Evolutionary conservation across 345 rosid species (phyloP).

Genomic region (Viola odorata): DNA sequence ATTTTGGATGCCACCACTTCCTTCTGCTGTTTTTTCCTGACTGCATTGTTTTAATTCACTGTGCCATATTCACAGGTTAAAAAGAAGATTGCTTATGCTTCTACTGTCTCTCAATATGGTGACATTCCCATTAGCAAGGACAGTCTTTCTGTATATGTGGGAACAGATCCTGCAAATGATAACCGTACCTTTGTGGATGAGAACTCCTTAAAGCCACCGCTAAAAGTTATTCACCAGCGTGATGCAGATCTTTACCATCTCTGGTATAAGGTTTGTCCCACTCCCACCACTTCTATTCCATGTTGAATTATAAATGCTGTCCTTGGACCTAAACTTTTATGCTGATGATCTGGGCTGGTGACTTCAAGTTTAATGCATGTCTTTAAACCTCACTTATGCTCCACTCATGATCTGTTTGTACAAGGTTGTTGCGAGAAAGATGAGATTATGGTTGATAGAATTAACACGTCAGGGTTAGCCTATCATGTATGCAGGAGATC

Average conservation of each 20-base stretch:
- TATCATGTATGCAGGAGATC: no score
- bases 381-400: not conserved
- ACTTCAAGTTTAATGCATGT: not conserved
- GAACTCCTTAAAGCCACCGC: no score
- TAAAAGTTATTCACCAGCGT: not conserved
- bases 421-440: not conserved
- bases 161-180: no score
- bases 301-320: not conserved
- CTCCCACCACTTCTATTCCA: not conserved
- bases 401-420: not conserved
- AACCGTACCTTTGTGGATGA: no score
- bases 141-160: no score
- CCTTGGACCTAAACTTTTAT: not conserved
- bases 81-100: slow-evolving; percentile 39
- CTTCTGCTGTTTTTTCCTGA: not conserved
- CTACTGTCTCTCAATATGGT: not conserved
- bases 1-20: no score
- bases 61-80: slow-evolving; percentile 52
- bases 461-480: no score
- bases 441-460: no score
- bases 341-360: not conserved
- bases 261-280: not conserved
- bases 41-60: slow-evolving; percentile 3
- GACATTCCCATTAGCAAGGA: no score
- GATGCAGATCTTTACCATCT: not conserved